These are phyloP conservation scores for Carallia brachiata DNA, from an alignment of 345 rosid genomes.

Conservation along the genomic window DNA sequence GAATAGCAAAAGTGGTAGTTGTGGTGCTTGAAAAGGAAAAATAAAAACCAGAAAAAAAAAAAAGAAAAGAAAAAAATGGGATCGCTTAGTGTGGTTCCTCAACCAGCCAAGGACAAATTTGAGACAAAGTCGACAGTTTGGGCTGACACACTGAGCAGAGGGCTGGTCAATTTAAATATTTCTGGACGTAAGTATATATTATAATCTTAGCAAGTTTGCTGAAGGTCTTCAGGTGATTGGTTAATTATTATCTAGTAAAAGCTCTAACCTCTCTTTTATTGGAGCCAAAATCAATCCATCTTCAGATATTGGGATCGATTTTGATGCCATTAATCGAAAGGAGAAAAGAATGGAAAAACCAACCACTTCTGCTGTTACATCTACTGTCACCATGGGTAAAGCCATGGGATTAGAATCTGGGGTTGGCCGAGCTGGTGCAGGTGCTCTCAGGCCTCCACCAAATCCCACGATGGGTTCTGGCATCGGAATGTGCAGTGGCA, in stretches of 20 bases:
- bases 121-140: conserved; percentile 91
- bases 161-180: conserved; percentile 89
- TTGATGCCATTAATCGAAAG: conserved; percentile 82
- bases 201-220: background rate
- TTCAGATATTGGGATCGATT: conserved; percentile 89
- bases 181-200: conserved; percentile 72
- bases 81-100: conserved; percentile 62
- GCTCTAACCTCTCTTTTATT: conserved; percentile 14
- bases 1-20: no score
- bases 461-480: conserved; percentile 59
- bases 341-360: conserved; percentile 86
- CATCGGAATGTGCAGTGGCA: conserved; percentile 48
- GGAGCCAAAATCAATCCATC: conserved; percentile 92
- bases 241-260: background rate
- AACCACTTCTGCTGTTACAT: conserved; percentile 49
- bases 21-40: no score
- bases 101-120: conserved; percentile 73
- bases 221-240: background rate
- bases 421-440: conserved; percentile 76
- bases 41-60: no score
- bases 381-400: conserved; percentile 87
- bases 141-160: conserved; percentile 92
- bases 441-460: conserved; percentile 49
- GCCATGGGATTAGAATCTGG: conserved; percentile 99
- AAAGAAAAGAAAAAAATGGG: conserved; percentile 12